Percentiles rank a stretch among this genome's conserved stretches.
phyloP scores from a whole-genome alignment of 352 stramenopile species.

The Phytopythium montanum region DNA sequence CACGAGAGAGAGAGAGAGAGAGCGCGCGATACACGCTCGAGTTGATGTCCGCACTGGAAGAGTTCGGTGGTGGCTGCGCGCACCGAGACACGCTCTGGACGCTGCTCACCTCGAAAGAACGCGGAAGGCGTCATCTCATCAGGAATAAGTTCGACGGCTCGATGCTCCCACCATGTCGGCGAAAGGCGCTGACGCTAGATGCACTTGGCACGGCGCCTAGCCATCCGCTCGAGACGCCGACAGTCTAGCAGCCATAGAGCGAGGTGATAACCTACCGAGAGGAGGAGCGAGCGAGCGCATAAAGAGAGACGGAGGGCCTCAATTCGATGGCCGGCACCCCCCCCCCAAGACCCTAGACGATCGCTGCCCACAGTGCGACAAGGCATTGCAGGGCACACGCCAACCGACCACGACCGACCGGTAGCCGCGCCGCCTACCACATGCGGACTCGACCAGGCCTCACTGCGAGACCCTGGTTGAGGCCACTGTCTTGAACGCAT shows the following conservation, averaged over 20 bases:
- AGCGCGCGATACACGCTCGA: background rate
- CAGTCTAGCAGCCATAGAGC: background rate
- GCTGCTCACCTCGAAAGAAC: background rate
- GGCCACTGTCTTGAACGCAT: background rate
- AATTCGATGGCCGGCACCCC: slow-evolving; percentile 1
- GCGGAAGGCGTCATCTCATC: background rate
- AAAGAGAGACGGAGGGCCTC: background rate
- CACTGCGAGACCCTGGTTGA: background rate
- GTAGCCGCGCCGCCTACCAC: background rate
- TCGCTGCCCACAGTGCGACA: background rate
- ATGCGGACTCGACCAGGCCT: background rate
- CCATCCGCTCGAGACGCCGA: background rate
- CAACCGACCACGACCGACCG: background rate
- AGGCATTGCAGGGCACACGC: background rate
- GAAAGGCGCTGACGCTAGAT: background rate
- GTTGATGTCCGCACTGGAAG: background rate
- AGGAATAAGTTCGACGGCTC: background rate
- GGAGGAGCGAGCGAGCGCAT: background rate
- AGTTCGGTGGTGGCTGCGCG: background rate
- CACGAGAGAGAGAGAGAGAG: too few species aligned
- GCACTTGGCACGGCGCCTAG: background rate
- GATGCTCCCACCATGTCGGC: too few species aligned
- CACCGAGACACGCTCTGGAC: background rate
- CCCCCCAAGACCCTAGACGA: background rate
- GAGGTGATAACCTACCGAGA: background rate